Conservation (phyloP, 371 early-diverging fungal species). For the Syncephalastrum contaminatum region DNA sequence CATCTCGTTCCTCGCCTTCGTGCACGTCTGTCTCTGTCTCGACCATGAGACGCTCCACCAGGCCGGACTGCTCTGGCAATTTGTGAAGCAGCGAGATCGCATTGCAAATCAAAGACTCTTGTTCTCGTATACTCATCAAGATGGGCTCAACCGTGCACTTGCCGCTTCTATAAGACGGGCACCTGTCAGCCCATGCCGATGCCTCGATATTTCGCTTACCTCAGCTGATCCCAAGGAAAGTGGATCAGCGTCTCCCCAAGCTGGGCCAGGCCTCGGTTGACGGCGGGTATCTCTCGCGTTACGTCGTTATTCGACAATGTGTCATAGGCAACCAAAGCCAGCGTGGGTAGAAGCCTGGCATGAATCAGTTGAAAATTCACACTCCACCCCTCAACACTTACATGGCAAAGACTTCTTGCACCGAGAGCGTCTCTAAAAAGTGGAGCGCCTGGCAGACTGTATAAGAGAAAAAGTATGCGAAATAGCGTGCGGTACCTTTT, state of each 20-base stretch:
- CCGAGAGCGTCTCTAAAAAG: constrained; percentile 70
- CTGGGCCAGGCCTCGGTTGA: constrained; percentile 40
- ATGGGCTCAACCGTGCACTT: constrained; percentile 42
- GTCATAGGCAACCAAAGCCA: constrained; percentile 76
- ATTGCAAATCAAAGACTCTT: constrained; percentile 61
- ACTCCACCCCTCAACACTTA: constrained; percentile 25
- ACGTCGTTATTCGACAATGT: constrained; percentile 68
- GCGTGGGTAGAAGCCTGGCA: constrained; percentile 64
- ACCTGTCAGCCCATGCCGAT: background rate
- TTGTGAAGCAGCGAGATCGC: constrained; percentile 65
- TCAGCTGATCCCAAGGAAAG: constrained; percentile 57
- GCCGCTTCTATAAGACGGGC: constrained; percentile 28
- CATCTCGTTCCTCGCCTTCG: constrained; percentile 61
- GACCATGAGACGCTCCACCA: constrained; percentile 61
- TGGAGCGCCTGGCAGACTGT: constrained; percentile 52
- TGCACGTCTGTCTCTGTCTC: constrained; percentile 44
- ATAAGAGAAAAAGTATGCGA: background rate
- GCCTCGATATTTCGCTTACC: constrained; percentile 21
- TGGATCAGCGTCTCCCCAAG: constrained; percentile 45
- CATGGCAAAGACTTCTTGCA: constrained; percentile 66
- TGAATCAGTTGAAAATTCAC: background rate
- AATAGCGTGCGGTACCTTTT: constrained; percentile 38
- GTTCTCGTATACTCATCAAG: constrained; percentile 49
- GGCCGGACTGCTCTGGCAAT: constrained; percentile 67
- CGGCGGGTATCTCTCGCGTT: constrained; percentile 40